Conservation (phyloP, 208 protist genomes). For the Trypanosoma conorhini region DNA sequence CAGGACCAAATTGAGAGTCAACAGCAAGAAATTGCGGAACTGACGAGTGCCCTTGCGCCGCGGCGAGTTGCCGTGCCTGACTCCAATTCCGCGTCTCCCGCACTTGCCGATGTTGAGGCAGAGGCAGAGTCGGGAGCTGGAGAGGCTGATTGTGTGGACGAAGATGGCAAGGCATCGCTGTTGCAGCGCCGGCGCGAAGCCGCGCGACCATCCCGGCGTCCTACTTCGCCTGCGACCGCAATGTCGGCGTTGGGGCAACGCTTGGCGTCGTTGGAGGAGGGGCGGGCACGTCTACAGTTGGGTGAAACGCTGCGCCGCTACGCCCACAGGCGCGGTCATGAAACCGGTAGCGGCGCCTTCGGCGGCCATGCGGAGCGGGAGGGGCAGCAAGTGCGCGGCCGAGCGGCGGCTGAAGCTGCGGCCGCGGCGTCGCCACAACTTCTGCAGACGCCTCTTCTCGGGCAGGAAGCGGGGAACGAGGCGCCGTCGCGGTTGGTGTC, state of each 20-base stretch:
- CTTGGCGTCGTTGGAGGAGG: constrained; percentile 19
- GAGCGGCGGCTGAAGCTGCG: not conserved
- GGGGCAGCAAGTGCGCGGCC: no score
- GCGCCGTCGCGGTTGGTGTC: not conserved
- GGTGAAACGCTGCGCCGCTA: constrained; percentile 10
- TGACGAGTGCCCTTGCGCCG: constrained; percentile 6
- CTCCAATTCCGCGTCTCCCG: not conserved
- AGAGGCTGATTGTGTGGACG: not conserved
- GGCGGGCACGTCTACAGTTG: constrained; percentile 2
- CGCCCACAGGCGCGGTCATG: not conserved
- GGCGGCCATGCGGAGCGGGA: no score
- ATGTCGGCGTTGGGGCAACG: constrained; percentile 10
- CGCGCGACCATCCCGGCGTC: not conserved
- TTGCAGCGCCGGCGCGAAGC: not conserved
- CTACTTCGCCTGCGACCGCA: not conserved
- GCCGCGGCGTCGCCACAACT: not conserved
- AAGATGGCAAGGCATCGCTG: not conserved
- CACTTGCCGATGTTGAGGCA: not conserved
- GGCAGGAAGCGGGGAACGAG: not conserved
- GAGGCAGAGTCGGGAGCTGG: not conserved
- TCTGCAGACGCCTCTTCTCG: no score
- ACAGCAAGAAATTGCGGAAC: constrained; percentile 21
- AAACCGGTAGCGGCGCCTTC: not conserved
- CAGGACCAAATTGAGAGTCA: constrained; percentile 35
- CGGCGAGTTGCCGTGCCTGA: not conserved